Conservation (phyloP, 2,329 filamentous ascomycete species). For the Penicillium sp. region DNA sequence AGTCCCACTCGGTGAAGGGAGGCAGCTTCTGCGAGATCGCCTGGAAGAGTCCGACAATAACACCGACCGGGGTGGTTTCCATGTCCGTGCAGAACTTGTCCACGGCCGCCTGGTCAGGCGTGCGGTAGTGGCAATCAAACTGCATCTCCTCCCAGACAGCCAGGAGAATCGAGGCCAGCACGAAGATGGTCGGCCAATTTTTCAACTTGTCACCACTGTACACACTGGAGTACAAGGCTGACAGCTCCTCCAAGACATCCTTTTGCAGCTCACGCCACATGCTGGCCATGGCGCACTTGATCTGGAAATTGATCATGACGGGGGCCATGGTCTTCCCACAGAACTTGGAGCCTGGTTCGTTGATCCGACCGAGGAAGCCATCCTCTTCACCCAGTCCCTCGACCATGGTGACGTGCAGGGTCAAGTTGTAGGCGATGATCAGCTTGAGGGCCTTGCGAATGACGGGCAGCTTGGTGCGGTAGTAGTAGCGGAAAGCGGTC, state of each 20-base stretch:
- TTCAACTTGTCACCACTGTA: conserved; percentile 97
- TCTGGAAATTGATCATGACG: conserved; percentile 99
- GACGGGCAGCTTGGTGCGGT: conserved; percentile 82
- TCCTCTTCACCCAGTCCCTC: conserved; percentile 85
- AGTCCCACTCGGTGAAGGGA: conserved; percentile 92
- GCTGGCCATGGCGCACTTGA: conserved; percentile 94
- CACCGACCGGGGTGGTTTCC: conserved; percentile 93
- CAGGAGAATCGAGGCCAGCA: conserved; percentile 88
- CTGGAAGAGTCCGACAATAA: conserved; percentile 95
- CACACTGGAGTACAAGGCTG: conserved; percentile 90
- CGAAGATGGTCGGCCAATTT: conserved; percentile 99
- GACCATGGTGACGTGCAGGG: conserved; percentile 90
- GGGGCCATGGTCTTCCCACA: conserved; percentile 88
- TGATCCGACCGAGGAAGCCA: conserved; percentile 76
- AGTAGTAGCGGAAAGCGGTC: conserved; percentile 91
- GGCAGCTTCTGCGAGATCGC: conserved; percentile 97
- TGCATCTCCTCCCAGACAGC: conserved; percentile 99
- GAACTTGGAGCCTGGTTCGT: conserved; percentile 84
- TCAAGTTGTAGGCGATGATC: conserved; percentile 93
- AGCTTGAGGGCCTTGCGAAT: conserved; percentile 95
- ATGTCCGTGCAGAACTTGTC: conserved; percentile 96
- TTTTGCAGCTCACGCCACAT: conserved; percentile 99
- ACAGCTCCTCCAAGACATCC: conserved; percentile 93
- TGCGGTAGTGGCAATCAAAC: conserved; percentile 95
- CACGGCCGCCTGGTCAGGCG: conserved; percentile 79